phyloP scores from a whole-genome alignment of 2,329 filamentous ascomycete species.

The Venturia nashicola region DNA sequence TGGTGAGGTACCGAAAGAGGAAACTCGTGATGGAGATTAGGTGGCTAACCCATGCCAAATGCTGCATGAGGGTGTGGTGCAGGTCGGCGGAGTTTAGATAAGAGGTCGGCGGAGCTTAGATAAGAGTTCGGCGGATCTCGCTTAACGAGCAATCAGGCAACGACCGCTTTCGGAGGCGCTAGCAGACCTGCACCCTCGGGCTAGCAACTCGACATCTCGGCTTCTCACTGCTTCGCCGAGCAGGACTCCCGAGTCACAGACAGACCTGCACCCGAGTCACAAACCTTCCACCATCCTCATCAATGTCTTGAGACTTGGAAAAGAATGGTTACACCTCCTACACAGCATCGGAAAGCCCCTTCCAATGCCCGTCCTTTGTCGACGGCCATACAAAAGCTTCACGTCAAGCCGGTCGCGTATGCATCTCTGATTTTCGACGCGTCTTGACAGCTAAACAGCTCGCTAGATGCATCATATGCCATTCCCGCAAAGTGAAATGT shows the following conservation, averaged over 20 bases:
- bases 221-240: not conserved
- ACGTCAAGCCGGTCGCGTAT: not conserved
- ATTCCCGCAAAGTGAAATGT: slow-evolving; percentile 23
- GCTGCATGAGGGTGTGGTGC: no score
- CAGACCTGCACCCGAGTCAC: no score
- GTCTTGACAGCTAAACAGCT: not conserved
- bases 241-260: no score
- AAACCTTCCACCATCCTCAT: not conserved
- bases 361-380: not conserved
- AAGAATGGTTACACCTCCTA: not conserved
- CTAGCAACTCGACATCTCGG: not conserved
- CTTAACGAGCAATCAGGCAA: no score
- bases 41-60: no score
- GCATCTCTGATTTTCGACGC: not conserved
- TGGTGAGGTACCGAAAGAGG: not conserved
- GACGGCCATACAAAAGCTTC: not conserved
- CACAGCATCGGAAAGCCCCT: not conserved
- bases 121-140: no score
- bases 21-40: not conserved
- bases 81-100: no score
- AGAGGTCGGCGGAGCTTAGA: no score
- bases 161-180: not conserved
- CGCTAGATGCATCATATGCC: slow-evolving; percentile 17
- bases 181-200: not conserved
- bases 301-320: not conserved